phyloP scores from a whole-genome alignment of 1,284 basidiomycete species.

The Fistulinella staudtii region DNA sequence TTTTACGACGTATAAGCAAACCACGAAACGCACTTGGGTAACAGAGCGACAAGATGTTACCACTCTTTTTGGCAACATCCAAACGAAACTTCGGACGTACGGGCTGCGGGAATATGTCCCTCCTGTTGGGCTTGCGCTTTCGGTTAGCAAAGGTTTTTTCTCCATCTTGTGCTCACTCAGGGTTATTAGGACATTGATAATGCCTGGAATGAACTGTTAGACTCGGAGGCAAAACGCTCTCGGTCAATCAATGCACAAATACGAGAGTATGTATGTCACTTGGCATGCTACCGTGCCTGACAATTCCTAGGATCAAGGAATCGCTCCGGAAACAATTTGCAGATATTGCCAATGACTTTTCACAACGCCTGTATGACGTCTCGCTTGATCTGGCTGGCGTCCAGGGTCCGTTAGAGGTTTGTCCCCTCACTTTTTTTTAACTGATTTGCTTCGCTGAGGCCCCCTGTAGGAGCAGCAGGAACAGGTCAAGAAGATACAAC shows the following conservation, averaged over 20 bases:
- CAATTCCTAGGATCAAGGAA: slow-evolving; percentile 77
- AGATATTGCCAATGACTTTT: slow-evolving; percentile 80
- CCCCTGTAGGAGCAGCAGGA: slow-evolving; percentile 49
- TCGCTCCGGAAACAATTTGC: slow-evolving; percentile 81
- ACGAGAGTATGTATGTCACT: slow-evolving; percentile 60
- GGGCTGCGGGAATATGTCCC: slow-evolving; percentile 81
- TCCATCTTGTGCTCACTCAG: slow-evolving; percentile 8
- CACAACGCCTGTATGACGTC: slow-evolving; percentile 65
- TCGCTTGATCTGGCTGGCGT: slow-evolving; percentile 76
- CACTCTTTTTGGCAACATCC: slow-evolving; percentile 89
- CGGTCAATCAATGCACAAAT: slow-evolving; percentile 89
- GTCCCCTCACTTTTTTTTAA: slow-evolving; percentile 4
- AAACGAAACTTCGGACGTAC: slow-evolving; percentile 93
- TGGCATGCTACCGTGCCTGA: slow-evolving; percentile 9
- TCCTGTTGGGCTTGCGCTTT: slow-evolving; percentile 62
- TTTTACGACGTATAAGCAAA: slow-evolving; percentile 84
- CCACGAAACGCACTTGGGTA: slow-evolving; percentile 84
- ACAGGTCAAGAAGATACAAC: slow-evolving; percentile 54
- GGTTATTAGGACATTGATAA: slow-evolving; percentile 64
- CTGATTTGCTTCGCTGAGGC: slow-evolving; percentile 24
- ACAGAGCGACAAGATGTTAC: slow-evolving; percentile 87
- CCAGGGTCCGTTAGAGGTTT: slow-evolving; percentile 76
- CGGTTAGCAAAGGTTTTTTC: slow-evolving; percentile 37
- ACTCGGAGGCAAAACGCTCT: slow-evolving; percentile 75
- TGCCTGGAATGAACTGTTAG: slow-evolving; percentile 73